Base-by-base conservation (phyloP, 805 yeast species). In the Suhomyces canberraensis region DNA sequence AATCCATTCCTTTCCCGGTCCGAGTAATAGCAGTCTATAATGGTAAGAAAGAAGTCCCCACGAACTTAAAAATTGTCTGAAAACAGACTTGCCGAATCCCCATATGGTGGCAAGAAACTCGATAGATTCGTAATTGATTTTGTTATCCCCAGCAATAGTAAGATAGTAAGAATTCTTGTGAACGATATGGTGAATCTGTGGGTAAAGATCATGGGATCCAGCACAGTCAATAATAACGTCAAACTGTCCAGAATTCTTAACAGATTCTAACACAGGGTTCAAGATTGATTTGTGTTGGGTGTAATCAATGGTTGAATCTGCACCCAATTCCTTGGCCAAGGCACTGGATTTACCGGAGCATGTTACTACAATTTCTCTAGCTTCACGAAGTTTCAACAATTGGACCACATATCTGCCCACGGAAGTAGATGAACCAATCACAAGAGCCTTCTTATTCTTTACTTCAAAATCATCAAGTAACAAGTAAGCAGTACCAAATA, bases 391-490 rank as follows among this genome's bases (percentile, higher is more conserved):
- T 54, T 75, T 80, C 8, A 81, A 76, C 27, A 84, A 54, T 54
- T 80, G 85, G 24, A 77, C 62, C 3, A 72, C 66, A 41, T 66
- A 69, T 19, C 69, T 53, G 16, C 90, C 89, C 11, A 83, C 89
- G 11, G 81, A 61, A 1, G 95, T 79, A 7, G 84, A 80, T 17
- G 84, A 91, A 25, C 95, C 95, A 31, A 84, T 62, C 15, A 86
- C 70, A 32, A 84, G 64, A 3, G 83, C 75, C 40, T 69, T 73
- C 8, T 65, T 64, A 8, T 65, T 64, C 25, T 61, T 64, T 15
- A 75, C 59, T 22, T 58, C 64, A 3, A 54, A 52, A 18, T 40
- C 35, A 7, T 54, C 51, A 20, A 73, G 54, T 33, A 69, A 51
- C 33, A 64, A 53, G 45, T 51, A 69, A 0, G 91, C 90, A 3